Evolutionary conservation across 2,329 filamentous ascomycete species (phyloP).

Genomic region (Nothopassalora personata): DNA sequence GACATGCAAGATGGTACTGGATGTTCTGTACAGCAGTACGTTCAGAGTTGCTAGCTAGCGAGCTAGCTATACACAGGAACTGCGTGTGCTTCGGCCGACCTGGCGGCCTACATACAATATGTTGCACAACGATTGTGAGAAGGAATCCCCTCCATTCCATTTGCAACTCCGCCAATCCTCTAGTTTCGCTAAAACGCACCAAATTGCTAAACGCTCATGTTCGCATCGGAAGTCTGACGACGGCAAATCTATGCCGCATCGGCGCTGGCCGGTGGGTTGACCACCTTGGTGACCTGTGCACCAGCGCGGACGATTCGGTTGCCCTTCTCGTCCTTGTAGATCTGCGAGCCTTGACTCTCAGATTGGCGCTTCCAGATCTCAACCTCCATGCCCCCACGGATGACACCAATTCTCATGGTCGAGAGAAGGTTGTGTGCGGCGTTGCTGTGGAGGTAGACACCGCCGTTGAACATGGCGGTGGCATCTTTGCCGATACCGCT

Average conservation of each 20-base stretch:
- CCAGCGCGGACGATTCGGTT: conserved; percentile 82
- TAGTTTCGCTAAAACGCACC: conserved; percentile 18
- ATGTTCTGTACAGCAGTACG: background rate
- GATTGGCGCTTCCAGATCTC: conserved; percentile 90
- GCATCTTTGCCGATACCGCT: conserved; percentile 81
- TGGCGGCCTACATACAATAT: background rate
- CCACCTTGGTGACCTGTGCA: conserved; percentile 75
- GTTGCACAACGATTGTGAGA: conserved; percentile 2
- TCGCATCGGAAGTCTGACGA: background rate
- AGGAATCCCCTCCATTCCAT: background rate
- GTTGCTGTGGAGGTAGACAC: conserved; percentile 85
- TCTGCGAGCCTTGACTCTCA: conserved; percentile 76
- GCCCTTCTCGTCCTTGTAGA: conserved; percentile 74
- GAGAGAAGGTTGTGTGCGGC: conserved; percentile 83
- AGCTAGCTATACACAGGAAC: background rate
- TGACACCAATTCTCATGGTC: conserved; percentile 81
- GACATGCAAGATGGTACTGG: background rate
- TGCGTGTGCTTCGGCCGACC: background rate
- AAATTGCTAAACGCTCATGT: conserved; percentile 11
- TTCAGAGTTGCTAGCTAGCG: background rate
- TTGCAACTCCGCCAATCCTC: conserved; percentile 3
- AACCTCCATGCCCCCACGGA: conserved; percentile 80
- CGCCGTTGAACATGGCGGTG: conserved; percentile 86
- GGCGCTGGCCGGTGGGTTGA: conserved; percentile 73
- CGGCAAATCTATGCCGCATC: conserved; percentile 62